phyloP scores from a whole-genome alignment of 2,329 filamentous ascomycete species.

The Sarocladiaceae sp. region DNA sequence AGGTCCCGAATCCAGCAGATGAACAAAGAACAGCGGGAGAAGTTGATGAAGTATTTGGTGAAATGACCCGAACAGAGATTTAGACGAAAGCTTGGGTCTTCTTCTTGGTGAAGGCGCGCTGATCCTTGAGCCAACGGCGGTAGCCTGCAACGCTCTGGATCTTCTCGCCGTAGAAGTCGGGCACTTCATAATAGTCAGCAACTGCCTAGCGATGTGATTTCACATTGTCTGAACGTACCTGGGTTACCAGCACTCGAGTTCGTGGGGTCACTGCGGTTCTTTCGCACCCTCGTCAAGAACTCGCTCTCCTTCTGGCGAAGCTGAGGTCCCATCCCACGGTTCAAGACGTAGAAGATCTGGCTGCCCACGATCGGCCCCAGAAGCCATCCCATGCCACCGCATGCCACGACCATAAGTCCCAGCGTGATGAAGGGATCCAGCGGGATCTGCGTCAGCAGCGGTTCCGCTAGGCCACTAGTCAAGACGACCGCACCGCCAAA shows the following conservation, averaged over 20 bases:
- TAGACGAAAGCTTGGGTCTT: constrained; percentile 58
- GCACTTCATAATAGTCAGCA: constrained; percentile 47
- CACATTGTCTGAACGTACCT: constrained; percentile 35
- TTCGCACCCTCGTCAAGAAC: constrained; percentile 88
- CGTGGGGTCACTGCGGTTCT: constrained; percentile 84
- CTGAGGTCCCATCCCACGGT: constrained; percentile 62
- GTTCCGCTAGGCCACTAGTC: constrained; percentile 65
- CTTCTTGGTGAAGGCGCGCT: constrained; percentile 95
- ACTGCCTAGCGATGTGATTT: neutral
- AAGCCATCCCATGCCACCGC: constrained; percentile 80
- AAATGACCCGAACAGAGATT: too few species aligned
- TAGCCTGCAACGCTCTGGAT: constrained; percentile 90
- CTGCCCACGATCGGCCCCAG: constrained; percentile 78
- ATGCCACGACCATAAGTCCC: constrained; percentile 71
- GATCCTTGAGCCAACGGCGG: constrained; percentile 93
- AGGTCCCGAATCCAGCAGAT: too few species aligned
- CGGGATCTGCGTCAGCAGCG: constrained; percentile 63
- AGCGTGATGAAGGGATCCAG: constrained; percentile 84
- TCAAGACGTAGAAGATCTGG: constrained; percentile 68
- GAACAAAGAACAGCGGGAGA: too few species aligned
- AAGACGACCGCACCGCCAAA: constrained; percentile 59
- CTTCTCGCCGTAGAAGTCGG: constrained; percentile 98
- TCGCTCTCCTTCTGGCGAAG: constrained; percentile 87
- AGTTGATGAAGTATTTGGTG: too few species aligned
- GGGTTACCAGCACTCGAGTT: constrained; percentile 87